Base-by-base conservation (phyloP, 208 protist genomes). In the Tritrichomonas foetus region DNA sequence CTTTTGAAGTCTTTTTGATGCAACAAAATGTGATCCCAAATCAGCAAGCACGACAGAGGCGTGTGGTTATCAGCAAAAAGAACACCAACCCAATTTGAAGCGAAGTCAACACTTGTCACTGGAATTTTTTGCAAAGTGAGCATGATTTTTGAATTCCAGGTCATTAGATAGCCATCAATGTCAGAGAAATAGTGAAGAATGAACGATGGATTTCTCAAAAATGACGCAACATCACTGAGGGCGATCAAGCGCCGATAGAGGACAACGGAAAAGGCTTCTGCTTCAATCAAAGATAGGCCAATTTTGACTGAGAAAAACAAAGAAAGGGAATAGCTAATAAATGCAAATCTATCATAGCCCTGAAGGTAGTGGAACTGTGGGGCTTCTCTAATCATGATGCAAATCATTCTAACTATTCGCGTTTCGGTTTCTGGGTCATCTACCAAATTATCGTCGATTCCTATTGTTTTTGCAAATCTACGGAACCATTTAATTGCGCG, bases 51-150 rank as follows among this genome's bases (percentile, higher is more conserved):
- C 1, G 14, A 33, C 1, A 55, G 36, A 33, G 74, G 74, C 27
- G 36, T 49, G 53, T 84, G 74, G 36, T 33, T 33, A 53, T 84
- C 74, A 11, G 44, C 74, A 44, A 84, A 84, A 33, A 84, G 36
- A 22, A 84, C 74, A 44, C 74, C 74, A 53, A 49, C 36, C 74
- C 74, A 84, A 53, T 84, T 84, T 33, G 74, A 33, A 53, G 74
- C 74, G 25, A 84, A 84, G 22, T 84, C n/a, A 3, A 47, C 74
- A 53, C 74, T 84, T 55, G 25, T 53, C 25, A 49, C 1, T 25
- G 16, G 36, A 8, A 16, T 25, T n/a, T 84, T 27, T 5, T 3
- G 2, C 3, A 84, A 44, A 25, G 16, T 55, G 3, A 39, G 8
- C 74, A 84, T 84, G 0, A 84, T 53, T n/a, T 53, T 53, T 25